A percentile compares a stretch with the other conserved stretches of the same genome.
Conservation (phyloP, 768 basidiomycete genomes). For the Termitomyces sp. region DNA sequence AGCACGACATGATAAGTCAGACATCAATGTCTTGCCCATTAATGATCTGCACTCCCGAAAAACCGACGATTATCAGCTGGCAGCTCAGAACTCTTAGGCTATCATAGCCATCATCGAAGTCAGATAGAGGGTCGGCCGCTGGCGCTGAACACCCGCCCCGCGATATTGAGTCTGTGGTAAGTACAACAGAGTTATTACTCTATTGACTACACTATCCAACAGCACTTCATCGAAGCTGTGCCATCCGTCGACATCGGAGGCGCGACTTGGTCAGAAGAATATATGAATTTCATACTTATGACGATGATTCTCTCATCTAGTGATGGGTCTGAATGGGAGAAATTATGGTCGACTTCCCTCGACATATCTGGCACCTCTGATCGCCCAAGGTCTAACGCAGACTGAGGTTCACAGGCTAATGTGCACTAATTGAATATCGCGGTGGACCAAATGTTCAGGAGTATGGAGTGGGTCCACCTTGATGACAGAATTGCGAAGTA, state of each 20-base stretch:
- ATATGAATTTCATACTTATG: too few relatives aligned
- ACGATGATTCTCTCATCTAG: neutral
- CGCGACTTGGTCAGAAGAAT: too few relatives aligned
- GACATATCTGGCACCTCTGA: slow-evolving; percentile 30
- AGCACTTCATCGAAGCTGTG: neutral
- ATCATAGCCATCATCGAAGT: too few relatives aligned
- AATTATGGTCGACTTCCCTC: slow-evolving; percentile 20
- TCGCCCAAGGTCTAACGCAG: slow-evolving; percentile 19
- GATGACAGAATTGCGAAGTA: slow-evolving; percentile 24
- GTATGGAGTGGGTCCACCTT: slow-evolving; percentile 29
- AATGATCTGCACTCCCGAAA: too few relatives aligned
- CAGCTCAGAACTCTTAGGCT: too few relatives aligned
- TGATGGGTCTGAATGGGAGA: neutral
- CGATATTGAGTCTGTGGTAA: neutral
- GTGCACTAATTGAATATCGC: slow-evolving; percentile 28
- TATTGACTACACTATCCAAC: neutral
- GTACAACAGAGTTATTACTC: neutral
- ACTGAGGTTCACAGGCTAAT: slow-evolving; percentile 16
- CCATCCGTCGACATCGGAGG: neutral
- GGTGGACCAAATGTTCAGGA: slow-evolving; percentile 25
- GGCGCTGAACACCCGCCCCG: neutral
- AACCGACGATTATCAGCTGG: too few relatives aligned
- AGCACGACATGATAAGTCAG: too few relatives aligned
- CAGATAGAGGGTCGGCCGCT: neutral
- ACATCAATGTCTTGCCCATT: too few relatives aligned